Evolutionary conservation across 768 basidiomycete genomes (phyloP), one percentile per base, ranked within the genome.

Genomic region (Boletus fagicola): DNA sequence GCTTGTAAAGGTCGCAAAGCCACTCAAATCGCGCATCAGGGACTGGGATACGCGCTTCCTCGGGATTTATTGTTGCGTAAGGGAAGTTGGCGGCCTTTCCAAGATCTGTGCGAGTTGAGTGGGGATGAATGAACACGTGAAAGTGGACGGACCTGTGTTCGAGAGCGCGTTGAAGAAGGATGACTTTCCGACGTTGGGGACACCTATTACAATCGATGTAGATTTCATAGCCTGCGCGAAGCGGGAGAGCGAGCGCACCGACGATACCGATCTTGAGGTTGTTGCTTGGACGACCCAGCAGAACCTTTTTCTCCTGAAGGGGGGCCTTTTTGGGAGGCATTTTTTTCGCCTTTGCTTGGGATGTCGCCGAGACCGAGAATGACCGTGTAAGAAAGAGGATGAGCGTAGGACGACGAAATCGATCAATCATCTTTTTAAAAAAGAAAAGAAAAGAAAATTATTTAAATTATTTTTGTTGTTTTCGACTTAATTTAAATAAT

Each of bases 231-330:
- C 10, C 4, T 28, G 11, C 38, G 24, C 3, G 33, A 28, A 18
- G 11, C 30, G 31, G 38, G 2, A 26, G 36, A n/a, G 55, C 57
- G 60, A 60, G 67, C 76, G 83, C 87, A 92, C 92, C 95, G 80
- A 98, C 96, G 82, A 97, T 96, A 71, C 97, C 97, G 68, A 98
- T 90, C 84, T 95, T 92, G 70, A 98, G 83, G 80, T 98, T 98
- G 79, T 99, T 99, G 63, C 90, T 80, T 35, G 97, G 96, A 54
- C 94, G 77, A 45, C 97, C 97, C 36, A 98, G 86, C 18, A 94
- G 76, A 26, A 79, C 75, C 75, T 92, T 96, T 79, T 94, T 97
- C 77, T 94, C 92, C 12, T 77, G 77, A 26, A 72, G 79, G 51
- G 77, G 76, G 52, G 86, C 85, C 75, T 96, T 95, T 78, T 93